Base-by-base conservation (phyloP, 352 stramenopile genomes). In the Globisporangium nodosum region DNA sequence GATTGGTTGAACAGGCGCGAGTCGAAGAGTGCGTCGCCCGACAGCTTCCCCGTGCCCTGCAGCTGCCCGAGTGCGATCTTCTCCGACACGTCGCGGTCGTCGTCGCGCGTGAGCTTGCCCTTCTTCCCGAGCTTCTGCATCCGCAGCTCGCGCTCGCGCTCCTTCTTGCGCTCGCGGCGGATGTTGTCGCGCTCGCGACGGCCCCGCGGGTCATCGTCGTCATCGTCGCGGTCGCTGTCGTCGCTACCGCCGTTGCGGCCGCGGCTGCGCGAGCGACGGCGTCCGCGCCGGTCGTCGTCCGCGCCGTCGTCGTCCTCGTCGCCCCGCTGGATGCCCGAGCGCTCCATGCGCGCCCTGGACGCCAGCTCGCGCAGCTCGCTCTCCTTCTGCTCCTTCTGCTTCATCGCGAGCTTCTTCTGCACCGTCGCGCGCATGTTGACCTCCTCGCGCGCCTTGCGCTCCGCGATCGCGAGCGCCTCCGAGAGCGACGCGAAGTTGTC, bases 51-150 rank as follows among this genome's bases (percentile, higher is more conserved):
- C 6, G 71, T 85, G 52, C 96, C 93, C 52, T 96, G 94, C 30
- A 98, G 76, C 49, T 98, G 94, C 2, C 97, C 97, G 18, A 99
- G 78, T 15, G 97, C 97, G 69, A 99, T 98, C 78, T 99, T 98
- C 77, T 99, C 97, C 5, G 95, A 99, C 49, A 99, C 87, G 68
- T 99, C 97, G 53, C 95, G 87, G 56, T 97, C 91, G 52, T 96
- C 81, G 60, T 99, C 97, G 11, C 94, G 90, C 56, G 97, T 92
- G 7, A 98, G 55, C 64, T 94, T 94, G 60, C 82, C 84, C 53
- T 89, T 88, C 60, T 90, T 92, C 45, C 84, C 89, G 53, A 97
- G 71, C 65, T 98, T 98, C 71, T 99, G 96, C 64, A 98, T 86
- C 21, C 96, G 92, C 69, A 98, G 85, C 48, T 94, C 85, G n/a